Base-by-base conservation (phyloP, 805 yeast genomes). In the Yarrowia keelungensis region DNA sequence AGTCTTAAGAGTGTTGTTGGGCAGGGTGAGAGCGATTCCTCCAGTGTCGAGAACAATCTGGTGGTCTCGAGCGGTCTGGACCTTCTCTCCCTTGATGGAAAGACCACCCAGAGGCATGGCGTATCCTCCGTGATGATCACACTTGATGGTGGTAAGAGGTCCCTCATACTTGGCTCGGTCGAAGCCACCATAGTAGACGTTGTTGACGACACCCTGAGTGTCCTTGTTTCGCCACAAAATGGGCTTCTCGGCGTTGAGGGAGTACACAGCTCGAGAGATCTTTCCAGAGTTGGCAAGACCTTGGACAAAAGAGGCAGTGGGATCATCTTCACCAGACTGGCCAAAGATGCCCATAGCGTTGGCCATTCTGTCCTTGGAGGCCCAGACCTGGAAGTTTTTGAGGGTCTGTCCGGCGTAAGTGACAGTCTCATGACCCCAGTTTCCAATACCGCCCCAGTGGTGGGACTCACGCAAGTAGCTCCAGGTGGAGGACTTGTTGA, bases 51-150 rank as follows among this genome's bases (percentile, higher is more conserved):
- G 39, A 15, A 49, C 54, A 49, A 49, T 49, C 39, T 49, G 22
- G 14, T 15, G 38, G 14, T 32, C 22, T n/a, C 39, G 16, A 14
- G 36, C 19, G 14, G 19, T 15, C 22, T 49, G n/a, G 36, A 26
- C 36, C 54, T 32, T 15, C 39, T 32, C 39, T 15, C 54, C 54
- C 54, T 49, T 15, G 22, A 49, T 32, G 54, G 54, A 32, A 8
- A 49, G 22, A 9, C 54, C 54, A n/a, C 54, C 54, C 5, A 49
- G 54, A 49, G 54, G 54, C 54, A 49, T 49, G 54, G 54, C 54
- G 39, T 49, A 49, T 5, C 54, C 54, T 15, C 39, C 39, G 15
- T 49, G 54, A 19, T 32, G 38, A 19, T 49, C 39, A 5, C 16
- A 15, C 54, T 49, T n/a, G 39, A 49, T 32, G 14, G 54, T 49